phyloP scores from a whole-genome alignment of 2,329 filamentous ascomycete species.

The Drechslerella coelobrocha region DNA sequence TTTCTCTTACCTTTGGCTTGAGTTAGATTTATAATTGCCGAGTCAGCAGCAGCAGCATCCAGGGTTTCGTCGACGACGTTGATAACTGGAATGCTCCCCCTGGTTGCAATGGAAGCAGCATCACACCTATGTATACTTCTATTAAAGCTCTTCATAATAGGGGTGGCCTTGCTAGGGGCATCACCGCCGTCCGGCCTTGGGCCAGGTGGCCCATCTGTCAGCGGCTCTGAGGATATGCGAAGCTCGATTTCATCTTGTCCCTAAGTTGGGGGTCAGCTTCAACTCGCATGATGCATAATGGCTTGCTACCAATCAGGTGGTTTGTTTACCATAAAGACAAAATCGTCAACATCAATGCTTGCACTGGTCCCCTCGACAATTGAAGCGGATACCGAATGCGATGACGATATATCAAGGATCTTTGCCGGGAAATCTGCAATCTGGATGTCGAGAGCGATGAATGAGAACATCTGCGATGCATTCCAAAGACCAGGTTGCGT shows the following conservation, averaged over 20 bases:
- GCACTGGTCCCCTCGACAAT: conserved; percentile 38
- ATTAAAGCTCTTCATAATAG: background rate
- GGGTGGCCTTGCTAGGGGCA: background rate
- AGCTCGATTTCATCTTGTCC: conserved; percentile 45
- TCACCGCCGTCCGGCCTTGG: background rate
- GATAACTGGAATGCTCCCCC: conserved; percentile 30
- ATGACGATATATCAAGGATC: conserved; percentile 40
- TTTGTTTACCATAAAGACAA: conserved; percentile 31
- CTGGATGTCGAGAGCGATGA: conserved; percentile 43
- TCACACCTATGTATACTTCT: background rate
- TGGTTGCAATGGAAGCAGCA: conserved; percentile 6
- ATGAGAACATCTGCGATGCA: conserved; percentile 48
- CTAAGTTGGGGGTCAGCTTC: conserved; percentile 7
- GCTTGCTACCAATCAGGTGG: background rate
- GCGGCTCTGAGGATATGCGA: conserved; percentile 36
- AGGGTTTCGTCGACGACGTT: conserved; percentile 39
- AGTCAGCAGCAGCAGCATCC: background rate
- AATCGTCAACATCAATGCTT: conserved; percentile 42
- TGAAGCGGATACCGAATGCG: conserved; percentile 42
- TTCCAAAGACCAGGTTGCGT: conserved; percentile 38
- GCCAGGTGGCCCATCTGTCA: background rate
- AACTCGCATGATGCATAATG: background rate
- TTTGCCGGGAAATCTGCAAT: conserved; percentile 37
- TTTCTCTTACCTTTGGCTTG: conserved; percentile 38
- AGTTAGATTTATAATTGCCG: conserved; percentile 1